phyloP scores from a whole-genome alignment of 2,329 filamentous ascomycete species.

The Chrysosporium queenslandicum region DNA sequence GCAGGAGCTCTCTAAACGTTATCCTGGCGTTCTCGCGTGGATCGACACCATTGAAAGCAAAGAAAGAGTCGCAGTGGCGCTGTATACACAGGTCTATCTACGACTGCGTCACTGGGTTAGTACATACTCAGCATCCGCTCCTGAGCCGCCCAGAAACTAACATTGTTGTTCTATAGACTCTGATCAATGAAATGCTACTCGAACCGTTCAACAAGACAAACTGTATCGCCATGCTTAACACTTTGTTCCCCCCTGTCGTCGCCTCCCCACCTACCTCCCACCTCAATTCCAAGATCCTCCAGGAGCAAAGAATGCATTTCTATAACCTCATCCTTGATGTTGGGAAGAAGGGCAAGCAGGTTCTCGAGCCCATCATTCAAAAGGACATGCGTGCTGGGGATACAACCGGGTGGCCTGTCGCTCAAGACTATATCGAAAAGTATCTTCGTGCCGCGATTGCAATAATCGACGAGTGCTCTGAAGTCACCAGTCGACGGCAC shows the following conservation, averaged over 20 bases:
- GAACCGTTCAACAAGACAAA: slow-evolving; percentile 55
- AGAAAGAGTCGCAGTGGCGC: slow-evolving; percentile 43
- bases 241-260: slow-evolving; percentile 51
- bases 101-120: slow-evolving; percentile 54
- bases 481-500: slow-evolving; percentile 39
- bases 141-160: neutral
- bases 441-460: slow-evolving; percentile 51
- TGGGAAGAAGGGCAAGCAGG: slow-evolving; percentile 43
- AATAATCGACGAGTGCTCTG: slow-evolving; percentile 50
- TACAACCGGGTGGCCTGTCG: slow-evolving; percentile 46
- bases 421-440: slow-evolving; percentile 44
- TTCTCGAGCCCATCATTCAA: slow-evolving; percentile 45
- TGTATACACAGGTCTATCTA: slow-evolving; percentile 54
- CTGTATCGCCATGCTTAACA: slow-evolving; percentile 59
- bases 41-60: slow-evolving; percentile 43
- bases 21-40: slow-evolving; percentile 49
- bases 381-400: slow-evolving; percentile 45
- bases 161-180: slow-evolving; percentile 38
- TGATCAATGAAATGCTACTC: slow-evolving; percentile 56
- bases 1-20: slow-evolving; percentile 41
- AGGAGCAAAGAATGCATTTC: slow-evolving; percentile 50
- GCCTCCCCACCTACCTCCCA: slow-evolving; percentile 42
- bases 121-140: slow-evolving; percentile 11
- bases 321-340: slow-evolving; percentile 53
- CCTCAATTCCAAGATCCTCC: slow-evolving; percentile 44